Percentiles rank a stretch among this genome's conserved stretches.
Conservation (phyloP, 352 stramenopile genomes). For the Bremia lactucae region DNA sequence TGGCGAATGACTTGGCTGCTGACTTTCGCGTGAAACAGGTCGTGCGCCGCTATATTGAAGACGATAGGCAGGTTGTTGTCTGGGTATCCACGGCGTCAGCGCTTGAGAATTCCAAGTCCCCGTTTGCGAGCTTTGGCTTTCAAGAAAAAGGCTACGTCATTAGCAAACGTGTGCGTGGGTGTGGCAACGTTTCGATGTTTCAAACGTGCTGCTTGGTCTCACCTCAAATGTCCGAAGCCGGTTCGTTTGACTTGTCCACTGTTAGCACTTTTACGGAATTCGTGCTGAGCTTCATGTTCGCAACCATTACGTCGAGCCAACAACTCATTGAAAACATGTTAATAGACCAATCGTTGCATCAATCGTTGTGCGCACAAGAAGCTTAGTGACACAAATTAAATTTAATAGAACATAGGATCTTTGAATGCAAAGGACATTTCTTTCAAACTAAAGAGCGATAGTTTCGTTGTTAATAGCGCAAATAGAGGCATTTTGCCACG, state of each 20-base stretch:
- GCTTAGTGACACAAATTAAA: background rate
- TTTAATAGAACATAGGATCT: no score
- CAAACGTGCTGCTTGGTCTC: slow-evolving; percentile 29
- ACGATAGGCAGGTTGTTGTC: slow-evolving; percentile 26
- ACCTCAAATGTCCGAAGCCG: slow-evolving; percentile 18
- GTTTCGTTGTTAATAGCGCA: no score
- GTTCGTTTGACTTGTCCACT: slow-evolving; percentile 16
- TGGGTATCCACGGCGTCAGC: slow-evolving; percentile 28
- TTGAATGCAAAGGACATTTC: no score
- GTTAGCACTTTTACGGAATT: slow-evolving; percentile 28
- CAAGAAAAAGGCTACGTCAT: slow-evolving; percentile 34
- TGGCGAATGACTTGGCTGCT: slow-evolving; percentile 22
- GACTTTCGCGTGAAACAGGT: slow-evolving; percentile 29
- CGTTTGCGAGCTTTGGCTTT: slow-evolving; percentile 27
- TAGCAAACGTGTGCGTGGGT: slow-evolving; percentile 17
- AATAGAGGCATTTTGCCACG: no score
- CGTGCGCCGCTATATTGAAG: slow-evolving; percentile 23
- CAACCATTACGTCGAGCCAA: slow-evolving; percentile 23
- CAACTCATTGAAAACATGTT: slow-evolving; percentile 31
- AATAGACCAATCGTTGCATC: slow-evolving; percentile 22
- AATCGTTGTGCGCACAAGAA: background rate
- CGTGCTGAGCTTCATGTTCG: slow-evolving; percentile 24
- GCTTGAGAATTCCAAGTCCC: slow-evolving; percentile 27
- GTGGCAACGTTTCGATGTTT: slow-evolving; percentile 21
- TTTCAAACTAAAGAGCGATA: no score